phyloP scores from a whole-genome alignment of 768 basidiomycete species.

The Hortiboletus campestris region DNA sequence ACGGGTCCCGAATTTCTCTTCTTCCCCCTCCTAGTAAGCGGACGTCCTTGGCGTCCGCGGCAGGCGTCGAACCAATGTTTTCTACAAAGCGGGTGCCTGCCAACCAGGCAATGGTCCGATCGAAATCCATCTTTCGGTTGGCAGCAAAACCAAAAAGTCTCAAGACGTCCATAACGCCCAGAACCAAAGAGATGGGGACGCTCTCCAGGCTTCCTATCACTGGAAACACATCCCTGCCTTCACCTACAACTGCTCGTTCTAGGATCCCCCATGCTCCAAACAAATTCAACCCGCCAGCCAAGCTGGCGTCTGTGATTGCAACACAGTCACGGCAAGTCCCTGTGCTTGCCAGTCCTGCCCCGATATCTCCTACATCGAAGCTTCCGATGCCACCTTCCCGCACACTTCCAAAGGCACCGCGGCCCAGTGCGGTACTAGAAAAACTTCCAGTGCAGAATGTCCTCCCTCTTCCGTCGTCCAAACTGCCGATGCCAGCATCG shows the following conservation, averaged over 20 bases:
- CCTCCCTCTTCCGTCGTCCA: constrained; percentile 11
- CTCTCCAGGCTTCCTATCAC: constrained; percentile 18
- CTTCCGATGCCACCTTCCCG: constrained; percentile 22
- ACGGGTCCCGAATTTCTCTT: constrained; percentile 24
- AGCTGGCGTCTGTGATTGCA: constrained; percentile 29
- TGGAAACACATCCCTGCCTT: constrained; percentile 1
- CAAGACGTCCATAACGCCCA: constrained; percentile 12
- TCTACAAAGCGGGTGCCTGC: constrained; percentile 2
- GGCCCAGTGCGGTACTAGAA: constrained; percentile 1
- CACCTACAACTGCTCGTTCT: constrained; percentile 4
- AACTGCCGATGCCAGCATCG: constrained; percentile 27
- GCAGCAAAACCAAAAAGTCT: constrained; percentile 25
- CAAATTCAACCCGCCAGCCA: constrained; percentile 31
- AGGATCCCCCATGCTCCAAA: constrained; percentile 23
- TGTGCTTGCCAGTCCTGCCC: not conserved
- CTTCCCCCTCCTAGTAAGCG: constrained; percentile 24
- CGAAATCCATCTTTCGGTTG: constrained; percentile 33
- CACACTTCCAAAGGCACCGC: constrained; percentile 6
- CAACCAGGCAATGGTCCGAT: constrained; percentile 1
- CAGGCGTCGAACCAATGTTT: constrained; percentile 17
- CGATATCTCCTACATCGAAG: constrained; percentile 17
- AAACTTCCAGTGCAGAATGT: constrained; percentile 2
- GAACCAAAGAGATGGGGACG: not conserved
- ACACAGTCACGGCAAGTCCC: constrained; percentile 20
- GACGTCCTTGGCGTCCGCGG: constrained; percentile 27